phyloP scores from a whole-genome alignment of 768 basidiomycete species.

The Suillus hirtellus region DNA sequence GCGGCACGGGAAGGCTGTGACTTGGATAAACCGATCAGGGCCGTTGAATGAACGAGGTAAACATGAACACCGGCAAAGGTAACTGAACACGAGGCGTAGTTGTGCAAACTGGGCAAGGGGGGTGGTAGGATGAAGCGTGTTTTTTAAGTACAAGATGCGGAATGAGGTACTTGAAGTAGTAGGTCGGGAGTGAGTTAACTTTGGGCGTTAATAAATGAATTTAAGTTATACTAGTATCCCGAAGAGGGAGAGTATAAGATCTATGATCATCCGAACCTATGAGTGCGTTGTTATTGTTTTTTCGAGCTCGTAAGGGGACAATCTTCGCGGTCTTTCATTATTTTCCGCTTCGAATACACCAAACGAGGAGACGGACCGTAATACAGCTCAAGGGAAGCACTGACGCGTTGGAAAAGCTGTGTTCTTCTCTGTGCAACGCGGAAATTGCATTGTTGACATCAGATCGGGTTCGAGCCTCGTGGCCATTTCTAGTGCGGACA shows the following conservation, averaged over 20 bases:
- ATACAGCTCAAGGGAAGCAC: slow-evolving; percentile 12
- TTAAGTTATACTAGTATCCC: slow-evolving; percentile 19
- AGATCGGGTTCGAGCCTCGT: slow-evolving; percentile 22
- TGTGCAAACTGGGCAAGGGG: slow-evolving; percentile 39
- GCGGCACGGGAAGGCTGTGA: slow-evolving; percentile 41
- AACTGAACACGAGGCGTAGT: slow-evolving; percentile 48
- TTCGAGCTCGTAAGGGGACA: slow-evolving; percentile 21
- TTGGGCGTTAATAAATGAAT: slow-evolving; percentile 27
- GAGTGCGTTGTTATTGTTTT: slow-evolving; percentile 15
- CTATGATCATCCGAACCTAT: background rate
- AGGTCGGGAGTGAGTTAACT: slow-evolving; percentile 19
- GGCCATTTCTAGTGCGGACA: slow-evolving; percentile 16
- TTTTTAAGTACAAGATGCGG: slow-evolving; percentile 27
- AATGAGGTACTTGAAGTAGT: slow-evolving; percentile 17
- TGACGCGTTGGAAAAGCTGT: slow-evolving; percentile 21
- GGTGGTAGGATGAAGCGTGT: slow-evolving; percentile 31
- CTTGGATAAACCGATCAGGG: slow-evolving; percentile 41
- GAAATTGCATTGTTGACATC: slow-evolving; percentile 31
- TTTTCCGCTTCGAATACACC: slow-evolving; percentile 17
- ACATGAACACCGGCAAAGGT: slow-evolving; percentile 46
- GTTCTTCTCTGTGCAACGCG: slow-evolving; percentile 25
- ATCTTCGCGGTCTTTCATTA: slow-evolving; percentile 30
- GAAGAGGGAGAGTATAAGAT: slow-evolving; percentile 10
- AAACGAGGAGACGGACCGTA: slow-evolving; percentile 22
- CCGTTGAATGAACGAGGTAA: slow-evolving; percentile 44